phyloP scores from a whole-genome alignment of 306 rosid genomes.

The Trifolium dubium region DNA sequence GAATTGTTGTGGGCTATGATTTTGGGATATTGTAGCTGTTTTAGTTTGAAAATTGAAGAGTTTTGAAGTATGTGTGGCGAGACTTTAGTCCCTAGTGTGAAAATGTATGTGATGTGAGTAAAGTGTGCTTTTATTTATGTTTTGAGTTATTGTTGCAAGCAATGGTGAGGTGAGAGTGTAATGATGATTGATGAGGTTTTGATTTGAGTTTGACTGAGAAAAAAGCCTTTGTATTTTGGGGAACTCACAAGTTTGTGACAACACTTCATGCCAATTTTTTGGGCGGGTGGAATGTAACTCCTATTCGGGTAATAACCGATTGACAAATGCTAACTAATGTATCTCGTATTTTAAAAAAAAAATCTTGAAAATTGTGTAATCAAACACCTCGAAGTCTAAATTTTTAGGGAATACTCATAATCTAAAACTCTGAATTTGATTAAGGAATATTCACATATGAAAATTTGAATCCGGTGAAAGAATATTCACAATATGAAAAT shows the following conservation, averaged over 20 bases:
- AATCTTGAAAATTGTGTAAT: no score
- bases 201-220: background rate
- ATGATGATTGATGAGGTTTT: slow-evolving; percentile 12
- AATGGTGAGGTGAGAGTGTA: background rate
- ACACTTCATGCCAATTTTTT: background rate
- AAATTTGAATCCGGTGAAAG: no score
- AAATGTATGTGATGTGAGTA: background rate
- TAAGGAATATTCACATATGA: no score
- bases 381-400: no score
- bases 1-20: background rate
- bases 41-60: background rate
- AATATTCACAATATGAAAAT: no score
- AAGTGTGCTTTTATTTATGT: background rate
- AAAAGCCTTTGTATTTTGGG: background rate
- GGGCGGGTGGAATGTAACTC: background rate
- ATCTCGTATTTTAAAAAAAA: no score
- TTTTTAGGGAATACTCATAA: no score
- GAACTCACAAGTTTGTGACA: background rate
- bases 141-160: background rate
- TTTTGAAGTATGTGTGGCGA: background rate
- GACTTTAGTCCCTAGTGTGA: background rate
- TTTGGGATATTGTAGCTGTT: background rate
- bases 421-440: no score
- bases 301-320: no score
- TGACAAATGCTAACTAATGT: no score